phyloP scores from a whole-genome alignment of 176 grass and related monocot genomes.

The Hordeum vulgare region MorexV3_pseudomolecules_assembly NC_058522.1:563421825-563422324 shows the following conservation, averaged over 20 bases:
- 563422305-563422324: neutral
- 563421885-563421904: constrained; percentile 7
- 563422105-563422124: neutral
- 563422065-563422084: neutral
- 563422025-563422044: neutral
- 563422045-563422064: neutral
- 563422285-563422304: neutral
- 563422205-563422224: neutral
- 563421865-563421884: neutral
- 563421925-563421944: neutral
- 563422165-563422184: neutral
- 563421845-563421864: constrained; percentile 56
- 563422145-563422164: neutral
- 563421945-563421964: neutral
- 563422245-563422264: neutral
- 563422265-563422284: neutral
- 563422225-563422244: neutral
- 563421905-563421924: constrained; percentile 4
- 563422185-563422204: neutral
- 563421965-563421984: neutral
- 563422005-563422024: neutral
- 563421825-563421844: constrained; percentile 85
- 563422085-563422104: neutral
- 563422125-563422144: neutral
- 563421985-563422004: neutral